phyloP scores from a whole-genome alignment of 1,139 yeast species.

The Geotrichum europaeum region DNA sequence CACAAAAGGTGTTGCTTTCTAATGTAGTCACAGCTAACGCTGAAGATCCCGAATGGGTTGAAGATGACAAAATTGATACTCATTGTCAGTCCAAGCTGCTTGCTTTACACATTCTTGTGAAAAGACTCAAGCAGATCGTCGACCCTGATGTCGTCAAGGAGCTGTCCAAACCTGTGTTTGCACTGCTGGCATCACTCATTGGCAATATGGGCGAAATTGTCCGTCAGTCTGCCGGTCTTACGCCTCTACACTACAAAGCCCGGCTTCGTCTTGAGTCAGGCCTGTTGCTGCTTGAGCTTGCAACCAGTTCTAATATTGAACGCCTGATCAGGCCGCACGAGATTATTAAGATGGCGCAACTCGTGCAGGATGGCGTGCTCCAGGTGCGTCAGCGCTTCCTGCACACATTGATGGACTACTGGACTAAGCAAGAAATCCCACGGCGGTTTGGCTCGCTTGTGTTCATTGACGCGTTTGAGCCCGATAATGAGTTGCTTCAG shows the following conservation, averaged over 20 bases:
- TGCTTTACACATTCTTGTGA: constrained; percentile 56
- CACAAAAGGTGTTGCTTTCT: constrained; percentile 31
- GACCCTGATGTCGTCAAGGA: constrained; percentile 34
- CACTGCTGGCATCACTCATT: constrained; percentile 58
- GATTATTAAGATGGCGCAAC: constrained; percentile 48
- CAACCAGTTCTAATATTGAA: constrained; percentile 50
- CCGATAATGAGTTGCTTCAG: constrained; percentile 44
- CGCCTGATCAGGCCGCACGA: constrained; percentile 48
- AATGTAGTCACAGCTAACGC: constrained; percentile 25
- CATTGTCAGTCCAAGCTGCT: constrained; percentile 38
- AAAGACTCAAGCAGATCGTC: constrained; percentile 48
- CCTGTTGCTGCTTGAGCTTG: constrained; percentile 54
- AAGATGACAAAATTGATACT: constrained; percentile 41
- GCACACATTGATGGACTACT: constrained; percentile 45
- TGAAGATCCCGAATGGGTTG: constrained; percentile 45
- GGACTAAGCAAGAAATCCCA: constrained; percentile 51
- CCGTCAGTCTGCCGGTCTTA: constrained; percentile 47
- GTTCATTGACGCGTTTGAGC: constrained; percentile 75
- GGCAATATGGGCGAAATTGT: constrained; percentile 81
- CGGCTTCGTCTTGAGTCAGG: constrained; percentile 69
- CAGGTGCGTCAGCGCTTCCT: constrained; percentile 54
- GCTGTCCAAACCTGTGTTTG: constrained; percentile 58
- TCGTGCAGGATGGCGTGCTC: constrained; percentile 62
- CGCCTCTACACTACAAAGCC: constrained; percentile 58
- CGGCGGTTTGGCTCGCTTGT: constrained; percentile 61